Evolutionary conservation across 495 filamentous ascomycete species (phyloP).

Genomic region (Hyphodiscus hymeniophilus): DNA sequence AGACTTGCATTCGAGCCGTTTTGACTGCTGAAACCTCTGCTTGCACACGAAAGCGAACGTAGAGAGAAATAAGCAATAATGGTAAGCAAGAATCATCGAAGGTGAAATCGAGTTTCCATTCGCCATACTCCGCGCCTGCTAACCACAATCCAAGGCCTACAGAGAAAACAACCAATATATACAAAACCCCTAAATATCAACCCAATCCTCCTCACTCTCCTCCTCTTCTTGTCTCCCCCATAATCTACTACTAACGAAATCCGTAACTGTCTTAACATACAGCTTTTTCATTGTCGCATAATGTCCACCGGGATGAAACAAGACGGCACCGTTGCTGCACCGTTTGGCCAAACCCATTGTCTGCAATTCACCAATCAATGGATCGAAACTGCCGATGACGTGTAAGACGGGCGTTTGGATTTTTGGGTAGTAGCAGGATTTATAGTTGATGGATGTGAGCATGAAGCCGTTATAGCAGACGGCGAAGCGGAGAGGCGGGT

Average conservation of each 20-base stretch:
- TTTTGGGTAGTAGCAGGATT: slow-evolving; percentile 61
- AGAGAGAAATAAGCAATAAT: no score
- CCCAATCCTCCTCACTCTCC: no score
- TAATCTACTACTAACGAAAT: slow-evolving; percentile 47
- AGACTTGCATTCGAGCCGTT: no score
- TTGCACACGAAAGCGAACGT: no score
- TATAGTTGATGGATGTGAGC: slow-evolving; percentile 50
- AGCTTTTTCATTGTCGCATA: slow-evolving; percentile 73
- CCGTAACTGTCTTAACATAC: slow-evolving; percentile 62
- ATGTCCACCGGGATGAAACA: slow-evolving; percentile 84
- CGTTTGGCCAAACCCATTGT: slow-evolving; percentile 54
- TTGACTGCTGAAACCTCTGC: no score
- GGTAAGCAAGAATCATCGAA: no score
- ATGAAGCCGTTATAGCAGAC: slow-evolving; percentile 70
- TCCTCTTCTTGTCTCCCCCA: no score
- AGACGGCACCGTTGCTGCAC: slow-evolving; percentile 54
- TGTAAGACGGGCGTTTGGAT: slow-evolving; percentile 74
- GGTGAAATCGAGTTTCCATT: no score
- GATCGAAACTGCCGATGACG: slow-evolving; percentile 73
- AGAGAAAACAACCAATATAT: no score
- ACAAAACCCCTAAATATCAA: no score
- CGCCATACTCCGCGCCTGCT: no score
- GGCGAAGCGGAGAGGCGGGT: slow-evolving; percentile 66
- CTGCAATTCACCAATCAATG: slow-evolving; percentile 68
- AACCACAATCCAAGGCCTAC: no score